phyloP scores from a whole-genome alignment of 805 yeast genomes.

The Danielia reshetovae region DNA sequence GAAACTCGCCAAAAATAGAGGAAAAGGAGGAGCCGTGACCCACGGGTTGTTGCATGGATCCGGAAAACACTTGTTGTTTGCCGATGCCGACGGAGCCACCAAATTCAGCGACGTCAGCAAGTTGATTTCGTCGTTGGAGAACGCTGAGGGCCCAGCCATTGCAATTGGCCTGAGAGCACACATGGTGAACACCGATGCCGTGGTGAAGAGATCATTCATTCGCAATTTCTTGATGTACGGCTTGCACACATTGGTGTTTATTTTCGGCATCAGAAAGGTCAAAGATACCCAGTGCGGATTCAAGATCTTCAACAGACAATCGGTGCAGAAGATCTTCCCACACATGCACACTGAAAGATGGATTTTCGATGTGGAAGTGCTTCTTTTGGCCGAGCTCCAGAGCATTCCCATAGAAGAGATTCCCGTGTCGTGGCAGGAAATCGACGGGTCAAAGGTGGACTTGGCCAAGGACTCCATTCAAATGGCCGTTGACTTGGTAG shows the following conservation, averaged over 20 bases:
- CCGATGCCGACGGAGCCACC: constrained; percentile 98
- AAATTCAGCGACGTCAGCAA: constrained; percentile 64
- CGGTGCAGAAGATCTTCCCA: constrained; percentile 70
- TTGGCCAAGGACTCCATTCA: constrained; percentile 83
- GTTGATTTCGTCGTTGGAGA: constrained; percentile 42
- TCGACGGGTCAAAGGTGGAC: constrained; percentile 91
- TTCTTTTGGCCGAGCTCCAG: constrained; percentile 75
- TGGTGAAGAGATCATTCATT: constrained; percentile 85
- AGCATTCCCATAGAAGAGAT: constrained; percentile 66
- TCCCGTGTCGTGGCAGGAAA: constrained; percentile 95
- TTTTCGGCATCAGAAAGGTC: constrained; percentile 84
- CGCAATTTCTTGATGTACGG: constrained; percentile 93
- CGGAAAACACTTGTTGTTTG: constrained; percentile 77
- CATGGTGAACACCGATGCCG: constrained; percentile 94
- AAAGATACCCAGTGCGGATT: constrained; percentile 98
- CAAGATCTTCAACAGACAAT: constrained; percentile 76
- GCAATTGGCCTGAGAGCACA: constrained; percentile 95
- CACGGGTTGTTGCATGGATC: constrained; percentile 79
- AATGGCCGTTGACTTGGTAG: constrained; percentile 93
- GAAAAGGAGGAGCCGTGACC: constrained; percentile 91
- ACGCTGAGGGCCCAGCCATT: constrained; percentile 46
- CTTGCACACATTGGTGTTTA: constrained; percentile 75
- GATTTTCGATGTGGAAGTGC: constrained; percentile 95
- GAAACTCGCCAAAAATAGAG: constrained; percentile 72
- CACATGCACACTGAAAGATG: constrained; percentile 95